Base-by-base conservation (phyloP, 2,329 filamentous ascomycete genomes). In the Ophiostoma ips region DNA sequence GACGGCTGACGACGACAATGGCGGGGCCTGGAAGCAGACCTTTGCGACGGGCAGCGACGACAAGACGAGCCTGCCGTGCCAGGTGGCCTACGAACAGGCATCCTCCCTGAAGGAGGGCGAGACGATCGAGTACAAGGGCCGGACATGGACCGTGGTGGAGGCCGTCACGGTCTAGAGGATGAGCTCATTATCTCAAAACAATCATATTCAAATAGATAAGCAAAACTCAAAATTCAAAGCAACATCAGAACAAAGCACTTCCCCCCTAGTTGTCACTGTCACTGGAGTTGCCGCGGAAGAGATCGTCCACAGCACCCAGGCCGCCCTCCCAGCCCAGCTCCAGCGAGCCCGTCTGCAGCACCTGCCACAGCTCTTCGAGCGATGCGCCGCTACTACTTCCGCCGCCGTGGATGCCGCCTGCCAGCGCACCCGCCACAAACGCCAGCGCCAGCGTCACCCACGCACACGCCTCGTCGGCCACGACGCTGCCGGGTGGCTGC, bases 371-470 rank as follows among this genome's bases (percentile, higher is more conserved):
- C 52, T 61, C 59, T 13, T 53, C 57, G 3, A 53, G n/a, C 19
- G 52, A 38, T 10, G 54, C 58, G 0, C 59, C 60, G 0, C 40
- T 21, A 21, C 31, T 19, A 0, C 48, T 49, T 16, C 50, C 53
- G 8, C 24, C 34, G 7, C 19, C 31, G 6, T 43, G 16, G n/a
- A 28, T 30, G 21, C 46, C 48, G 3, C 54, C 58, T 12, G 49
- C 51, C 24, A 57, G 55, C 3, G 59, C 60, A 5, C 63, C 63
- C 0, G 60, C 61, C 16, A 66, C 62, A 50, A 67, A 65, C 3
- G 60, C 54, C 44, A 64, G 53, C 3, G 59, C 61, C 34, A 67
- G 58, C 36, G 58, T 56, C 10, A 62, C 59, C 64, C 64, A 67
- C 0, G 56, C 55, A 10, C 54, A 52, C 3, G 59, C 65, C 7